A percentile compares a stretch with the other conserved stretches of the same genome.
These are phyloP conservation scores for Brassica cretica DNA, from an alignment of 345 rosid species.

Conservation along the genomic window DNA sequence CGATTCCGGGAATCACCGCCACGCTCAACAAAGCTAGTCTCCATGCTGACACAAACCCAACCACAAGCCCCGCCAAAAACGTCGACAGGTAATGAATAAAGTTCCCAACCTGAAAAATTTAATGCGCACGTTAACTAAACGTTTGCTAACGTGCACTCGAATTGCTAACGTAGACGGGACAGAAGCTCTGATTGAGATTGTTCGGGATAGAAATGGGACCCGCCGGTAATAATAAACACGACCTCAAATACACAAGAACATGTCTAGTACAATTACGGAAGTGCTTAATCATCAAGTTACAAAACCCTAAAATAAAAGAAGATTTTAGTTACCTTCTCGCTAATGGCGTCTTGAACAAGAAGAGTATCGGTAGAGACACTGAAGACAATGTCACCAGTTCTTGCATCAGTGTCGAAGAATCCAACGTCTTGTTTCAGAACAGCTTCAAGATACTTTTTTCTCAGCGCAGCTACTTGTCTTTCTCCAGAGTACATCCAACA, in stretches of 20 bases:
- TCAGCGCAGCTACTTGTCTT: conserved; percentile 85
- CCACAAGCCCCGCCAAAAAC: conserved; percentile 96
- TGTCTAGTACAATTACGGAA: conserved; percentile 18
- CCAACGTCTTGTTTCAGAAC: conserved; percentile 98
- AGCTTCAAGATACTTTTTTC: conserved; percentile 94
- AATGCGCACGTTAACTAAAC: conserved; percentile 39
- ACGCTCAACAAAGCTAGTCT: conserved; percentile 87
- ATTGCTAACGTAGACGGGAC: conserved; percentile 30
- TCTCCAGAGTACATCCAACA: conserved; percentile 99
- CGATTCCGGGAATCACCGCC: conserved; percentile 98
- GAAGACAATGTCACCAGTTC: conserved; percentile 97
- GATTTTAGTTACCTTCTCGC: conserved; percentile 69
- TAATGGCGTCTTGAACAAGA: conserved; percentile 99
- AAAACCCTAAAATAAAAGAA: neutral
- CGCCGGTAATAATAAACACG: conserved; percentile 38
- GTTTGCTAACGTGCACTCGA: conserved; percentile 44
- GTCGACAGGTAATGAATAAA: conserved; percentile 96
- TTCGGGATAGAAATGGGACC: conserved; percentile 48
- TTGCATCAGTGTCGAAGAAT: conserved; percentile 96
- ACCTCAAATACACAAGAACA: conserved; percentile 24
- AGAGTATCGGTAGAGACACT: conserved; percentile 98
- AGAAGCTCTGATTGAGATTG: conserved; percentile 22
- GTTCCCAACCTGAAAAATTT: conserved; percentile 71
- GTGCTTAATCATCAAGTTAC: neutral
- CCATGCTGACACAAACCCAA: conserved; percentile 99